Evolutionary conservation across 1,284 basidiomycete genomes (phyloP), one percentile per base, ranked within the genome.

Genomic region (Naganishia cerealis): DNA sequence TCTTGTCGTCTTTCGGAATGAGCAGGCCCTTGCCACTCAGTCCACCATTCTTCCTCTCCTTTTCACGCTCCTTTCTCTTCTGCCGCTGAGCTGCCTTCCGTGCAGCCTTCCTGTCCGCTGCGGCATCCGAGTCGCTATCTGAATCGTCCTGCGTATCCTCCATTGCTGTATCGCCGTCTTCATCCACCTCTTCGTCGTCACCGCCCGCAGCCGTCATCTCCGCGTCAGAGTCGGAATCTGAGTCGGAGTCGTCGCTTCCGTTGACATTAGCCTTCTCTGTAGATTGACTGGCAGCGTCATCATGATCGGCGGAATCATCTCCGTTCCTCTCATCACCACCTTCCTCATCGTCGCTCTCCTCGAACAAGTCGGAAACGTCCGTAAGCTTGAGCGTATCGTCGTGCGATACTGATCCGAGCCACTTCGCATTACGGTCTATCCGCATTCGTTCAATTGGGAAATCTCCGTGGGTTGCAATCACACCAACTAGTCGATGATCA

Each of bases 391-490:
- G 78, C 38, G 87, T 84, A 71, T 94, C 90, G 72, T 95, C 93
- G 75, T 97, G 94, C 18, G 91, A 91, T n/a, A 89, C 90, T 77
- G 91, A 94, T n/a, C 88, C 94, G 18, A 95, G 85, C 90, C 92
- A 94, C 79, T 86, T 86, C 5, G 84, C 84, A 71, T 86, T 84
- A 1, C 85, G 82, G 68, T 82, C 84, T 26, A 82, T 81, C 38
- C 86, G 87, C 65, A 97, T 88, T 38, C 92, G 85, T 80, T 96
- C 94, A 56, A 97, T 87, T 2, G 94, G 94, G 81, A 92, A 92
- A 69, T 90, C 88, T 10, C 90, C 90, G 74, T 96, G 92, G 73
- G 94, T 91, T 15, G 90, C 90, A 50, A 97, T 87, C 48, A 95
- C 89, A 18, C 94, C 94, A 38, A 96, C 81, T 81, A 62, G 1